Percentiles rank a stretch among this genome's conserved stretches.
Conservation (phyloP, 192 early-diverging fungal species). For the Paraglomus occultum region DNA sequence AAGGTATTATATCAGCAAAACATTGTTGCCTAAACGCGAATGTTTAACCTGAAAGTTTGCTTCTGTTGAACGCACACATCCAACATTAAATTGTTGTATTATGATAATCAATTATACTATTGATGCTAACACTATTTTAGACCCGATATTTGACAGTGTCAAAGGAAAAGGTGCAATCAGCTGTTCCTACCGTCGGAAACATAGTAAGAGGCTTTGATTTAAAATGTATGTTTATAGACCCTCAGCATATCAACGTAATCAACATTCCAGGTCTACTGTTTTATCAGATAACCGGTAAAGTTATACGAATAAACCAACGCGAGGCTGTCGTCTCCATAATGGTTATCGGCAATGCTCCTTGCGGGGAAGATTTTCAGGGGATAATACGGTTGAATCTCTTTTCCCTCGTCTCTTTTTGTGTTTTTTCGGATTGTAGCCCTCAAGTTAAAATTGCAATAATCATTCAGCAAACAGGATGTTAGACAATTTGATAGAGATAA, state of each 20-base stretch:
- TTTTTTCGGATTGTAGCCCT: background rate
- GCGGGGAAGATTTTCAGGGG: conserved; percentile 87
- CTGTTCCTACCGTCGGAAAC: conserved; percentile 73
- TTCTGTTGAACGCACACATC: background rate
- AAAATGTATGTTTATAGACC: background rate
- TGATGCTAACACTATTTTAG: background rate
- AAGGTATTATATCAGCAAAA: conserved; percentile 30
- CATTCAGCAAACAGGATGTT: conserved; percentile 79
- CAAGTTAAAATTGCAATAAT: background rate
- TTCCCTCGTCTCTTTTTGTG: background rate
- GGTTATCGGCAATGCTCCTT: conserved; percentile 79
- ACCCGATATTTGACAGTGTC: conserved; percentile 51
- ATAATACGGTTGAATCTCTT: conserved; percentile 58
- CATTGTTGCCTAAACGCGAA: too few relatives aligned
- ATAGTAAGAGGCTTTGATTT: conserved; percentile 41
- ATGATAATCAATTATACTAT: background rate
- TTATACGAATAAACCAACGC: conserved; percentile 86
- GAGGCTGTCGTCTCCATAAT: conserved; percentile 88
- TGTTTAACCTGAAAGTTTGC: background rate
- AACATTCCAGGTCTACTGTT: background rate
- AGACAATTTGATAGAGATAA: conserved; percentile 93
- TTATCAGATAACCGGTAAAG: conserved; percentile 70
- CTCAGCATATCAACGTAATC: background rate
- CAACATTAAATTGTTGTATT: background rate
- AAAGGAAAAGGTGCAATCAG: conserved; percentile 62